Conservation (phyloP, 805 yeast genomes). For the Saccharomycopsis amapae region DNA sequence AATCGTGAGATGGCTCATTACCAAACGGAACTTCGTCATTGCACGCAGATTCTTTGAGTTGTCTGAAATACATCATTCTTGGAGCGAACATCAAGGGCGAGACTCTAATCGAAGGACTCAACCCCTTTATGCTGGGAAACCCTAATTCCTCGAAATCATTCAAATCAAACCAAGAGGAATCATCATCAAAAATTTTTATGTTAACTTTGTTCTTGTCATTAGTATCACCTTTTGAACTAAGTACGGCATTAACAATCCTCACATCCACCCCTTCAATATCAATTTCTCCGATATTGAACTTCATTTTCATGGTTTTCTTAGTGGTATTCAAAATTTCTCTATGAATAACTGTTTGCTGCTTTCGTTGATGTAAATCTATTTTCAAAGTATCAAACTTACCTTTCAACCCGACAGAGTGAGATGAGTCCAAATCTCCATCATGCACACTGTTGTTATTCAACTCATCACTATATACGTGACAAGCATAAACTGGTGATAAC, state of each 20-base stretch:
- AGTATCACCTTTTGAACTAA: slow-evolving; percentile 26
- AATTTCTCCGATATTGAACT: slow-evolving; percentile 61
- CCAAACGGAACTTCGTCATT: slow-evolving; percentile 37
- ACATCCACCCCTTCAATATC: slow-evolving; percentile 50
- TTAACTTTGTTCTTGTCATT: slow-evolving; percentile 18
- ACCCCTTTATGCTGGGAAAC: slow-evolving; percentile 32
- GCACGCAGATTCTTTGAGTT: slow-evolving; percentile 36
- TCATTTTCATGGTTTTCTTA: slow-evolving; percentile 45
- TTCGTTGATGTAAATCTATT: slow-evolving; percentile 62
- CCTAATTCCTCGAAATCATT: slow-evolving; percentile 57
- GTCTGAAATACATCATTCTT: slow-evolving; percentile 59
- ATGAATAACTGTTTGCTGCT: slow-evolving; percentile 38
- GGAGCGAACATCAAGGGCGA: slow-evolving; percentile 64
- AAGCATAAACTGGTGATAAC: slow-evolving; percentile 62
- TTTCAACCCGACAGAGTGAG: slow-evolving; percentile 63
- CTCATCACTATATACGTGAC: slow-evolving; percentile 61
- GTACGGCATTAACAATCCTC: slow-evolving; percentile 44
- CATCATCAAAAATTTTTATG: slow-evolving; percentile 36
- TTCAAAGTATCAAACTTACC: slow-evolving; percentile 47
- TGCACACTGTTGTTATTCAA: slow-evolving; percentile 26
- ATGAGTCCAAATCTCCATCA: not conserved
- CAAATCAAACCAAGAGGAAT: slow-evolving; percentile 53
- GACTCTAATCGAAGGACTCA: slow-evolving; percentile 39
- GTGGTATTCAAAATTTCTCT: slow-evolving; percentile 42
- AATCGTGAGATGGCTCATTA: slow-evolving; percentile 51